These are phyloP conservation scores for Boeremia lycopersici DNA, from an alignment of 2,329 filamentous ascomycete genomes.

Conservation along the genomic window DNA sequence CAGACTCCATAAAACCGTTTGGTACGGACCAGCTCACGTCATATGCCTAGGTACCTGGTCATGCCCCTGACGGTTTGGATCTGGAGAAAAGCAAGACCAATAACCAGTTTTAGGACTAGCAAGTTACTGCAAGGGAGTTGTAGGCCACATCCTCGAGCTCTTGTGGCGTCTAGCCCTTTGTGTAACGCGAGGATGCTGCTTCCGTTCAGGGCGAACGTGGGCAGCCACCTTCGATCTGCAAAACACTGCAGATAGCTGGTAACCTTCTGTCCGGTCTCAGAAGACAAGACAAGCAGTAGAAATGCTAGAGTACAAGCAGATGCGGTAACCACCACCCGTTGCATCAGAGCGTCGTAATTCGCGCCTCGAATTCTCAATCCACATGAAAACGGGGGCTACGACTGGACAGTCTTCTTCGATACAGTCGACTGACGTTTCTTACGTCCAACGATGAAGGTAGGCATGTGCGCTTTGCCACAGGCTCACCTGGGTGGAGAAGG, in stretches of 20 bases:
- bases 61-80: no score
- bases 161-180: background rate
- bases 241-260: no score
- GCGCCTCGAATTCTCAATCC: no score
- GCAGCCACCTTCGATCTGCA: background rate
- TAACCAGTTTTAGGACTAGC: background rate
- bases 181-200: background rate
- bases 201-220: background rate
- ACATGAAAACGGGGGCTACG: no score
- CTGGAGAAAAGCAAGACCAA: background rate
- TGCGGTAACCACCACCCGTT: background rate
- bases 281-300: no score
- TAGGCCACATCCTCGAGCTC: background rate
- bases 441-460: background rate
- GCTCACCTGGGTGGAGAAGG: background rate
- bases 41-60: background rate
- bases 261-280: no score
- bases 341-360: background rate
- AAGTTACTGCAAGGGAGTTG: background rate
- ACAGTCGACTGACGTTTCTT: background rate
- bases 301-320: no score
- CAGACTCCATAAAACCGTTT: background rate
- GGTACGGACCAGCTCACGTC: background rate
- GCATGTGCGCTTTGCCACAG: background rate
- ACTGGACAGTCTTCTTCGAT: background rate